phyloP scores from a whole-genome alignment of 2,329 filamentous ascomycete species.

The Pseudogymnoascus sp. region DNA sequence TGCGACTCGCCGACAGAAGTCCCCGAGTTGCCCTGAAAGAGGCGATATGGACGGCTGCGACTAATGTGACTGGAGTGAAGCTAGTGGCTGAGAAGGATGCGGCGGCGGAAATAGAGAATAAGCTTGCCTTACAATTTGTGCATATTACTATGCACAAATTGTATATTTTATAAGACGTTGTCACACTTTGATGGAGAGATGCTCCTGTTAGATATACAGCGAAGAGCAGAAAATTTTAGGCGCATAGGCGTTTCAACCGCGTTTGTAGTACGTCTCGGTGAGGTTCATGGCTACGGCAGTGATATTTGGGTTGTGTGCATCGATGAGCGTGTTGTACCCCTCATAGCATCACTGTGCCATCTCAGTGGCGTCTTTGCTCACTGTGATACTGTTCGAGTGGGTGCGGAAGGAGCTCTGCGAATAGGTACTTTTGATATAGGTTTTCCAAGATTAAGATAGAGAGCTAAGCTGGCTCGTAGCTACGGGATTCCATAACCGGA shows the following conservation, averaged over 20 bases:
- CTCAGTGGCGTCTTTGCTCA: background rate
- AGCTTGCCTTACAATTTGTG: too few relatives aligned
- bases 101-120: background rate
- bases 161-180: background rate
- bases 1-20: too few relatives aligned
- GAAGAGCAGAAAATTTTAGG: conserved; percentile 2
- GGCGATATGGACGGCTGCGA: too few relatives aligned
- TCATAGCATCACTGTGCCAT: background rate
- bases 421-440: background rate
- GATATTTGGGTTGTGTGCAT: background rate
- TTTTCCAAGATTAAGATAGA: background rate
- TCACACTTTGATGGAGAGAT: background rate
- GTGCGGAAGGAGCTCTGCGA: background rate
- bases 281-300: background rate
- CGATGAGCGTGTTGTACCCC: background rate
- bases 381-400: background rate
- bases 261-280: background rate
- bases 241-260: conserved; percentile 1
- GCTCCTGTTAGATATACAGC: background rate
- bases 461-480: background rate
- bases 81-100: background rate
- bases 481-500: background rate
- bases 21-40: too few relatives aligned
- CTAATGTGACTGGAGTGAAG: background rate
- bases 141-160: background rate